Conservation (phyloP, 257 asterid species). For the Salvia miltiorrhiza region DNA sequence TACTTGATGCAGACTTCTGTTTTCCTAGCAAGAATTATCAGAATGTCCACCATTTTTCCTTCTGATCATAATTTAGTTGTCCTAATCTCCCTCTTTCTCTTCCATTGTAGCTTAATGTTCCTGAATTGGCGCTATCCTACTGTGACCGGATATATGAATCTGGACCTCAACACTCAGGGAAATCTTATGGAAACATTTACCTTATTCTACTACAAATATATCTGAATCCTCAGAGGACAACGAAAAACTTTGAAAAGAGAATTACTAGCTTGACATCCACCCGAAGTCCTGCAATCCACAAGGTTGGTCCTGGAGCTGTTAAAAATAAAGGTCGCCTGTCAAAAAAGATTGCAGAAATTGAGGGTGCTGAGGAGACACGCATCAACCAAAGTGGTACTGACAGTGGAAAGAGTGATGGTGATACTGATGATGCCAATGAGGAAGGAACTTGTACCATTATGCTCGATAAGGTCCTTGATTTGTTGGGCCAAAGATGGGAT, state of each 20-base stretch:
- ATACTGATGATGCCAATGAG: conserved; percentile 62
- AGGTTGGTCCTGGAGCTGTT: conserved; percentile 43
- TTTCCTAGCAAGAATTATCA: background rate
- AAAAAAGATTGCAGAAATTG: conserved; percentile 86
- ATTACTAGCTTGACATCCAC: conserved; percentile 52
- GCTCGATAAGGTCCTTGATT: conserved; percentile 90
- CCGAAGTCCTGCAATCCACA: conserved; percentile 49
- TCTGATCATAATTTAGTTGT: conserved; percentile 4
- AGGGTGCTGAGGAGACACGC: conserved; percentile 73
- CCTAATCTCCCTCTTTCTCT: conserved; percentile 17
- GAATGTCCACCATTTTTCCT: background rate
- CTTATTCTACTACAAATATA: conserved; percentile 88
- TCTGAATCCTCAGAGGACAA: conserved; percentile 78
- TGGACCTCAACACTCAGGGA: conserved; percentile 62
- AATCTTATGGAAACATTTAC: conserved; percentile 71
- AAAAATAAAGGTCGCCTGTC: conserved; percentile 49
- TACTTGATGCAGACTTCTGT: background rate
- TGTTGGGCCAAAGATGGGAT: conserved; percentile 93
- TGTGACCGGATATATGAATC: conserved; percentile 86
- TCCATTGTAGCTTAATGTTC: conserved; percentile 69
- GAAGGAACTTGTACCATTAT: conserved; percentile 70
- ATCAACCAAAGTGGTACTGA: conserved; percentile 79
- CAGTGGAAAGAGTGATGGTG: conserved; percentile 91
- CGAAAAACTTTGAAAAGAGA: conserved; percentile 71
- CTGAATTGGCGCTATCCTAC: conserved; percentile 85